Evolutionary conservation across 139 green algal genomes (phyloP).

Genomic region (Picochlorum sp.): DNA sequence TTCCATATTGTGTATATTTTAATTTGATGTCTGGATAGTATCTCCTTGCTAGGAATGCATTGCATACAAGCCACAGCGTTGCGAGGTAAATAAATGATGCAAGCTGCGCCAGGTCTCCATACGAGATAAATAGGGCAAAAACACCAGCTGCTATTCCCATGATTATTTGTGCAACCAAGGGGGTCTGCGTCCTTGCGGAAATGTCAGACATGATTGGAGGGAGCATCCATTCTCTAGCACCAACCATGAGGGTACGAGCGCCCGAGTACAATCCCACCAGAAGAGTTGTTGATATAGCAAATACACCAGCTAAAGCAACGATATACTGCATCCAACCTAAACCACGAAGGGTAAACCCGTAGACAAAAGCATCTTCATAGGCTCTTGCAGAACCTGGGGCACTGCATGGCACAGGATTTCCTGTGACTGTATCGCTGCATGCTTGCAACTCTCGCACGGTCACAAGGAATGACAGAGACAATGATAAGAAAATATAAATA

Average conservation of each 20-base stretch:
- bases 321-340: slow-evolving; percentile 26
- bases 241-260: slow-evolving; percentile 24
- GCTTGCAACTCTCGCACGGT: neutral
- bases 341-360: neutral
- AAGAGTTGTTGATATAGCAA: slow-evolving; percentile 21
- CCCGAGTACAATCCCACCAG: slow-evolving; percentile 25
- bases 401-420: neutral
- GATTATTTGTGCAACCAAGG: slow-evolving; percentile 24
- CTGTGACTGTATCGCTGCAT: neutral
- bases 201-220: slow-evolving; percentile 24
- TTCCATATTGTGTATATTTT: slow-evolving; percentile 21
- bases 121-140: slow-evolving; percentile 14
- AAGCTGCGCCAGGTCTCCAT: slow-evolving; percentile 1
- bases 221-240: slow-evolving; percentile 25
- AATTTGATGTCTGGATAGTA: slow-evolving; percentile 28
- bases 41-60: slow-evolving; percentile 20
- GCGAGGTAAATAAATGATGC: slow-evolving; percentile 13
- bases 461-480: slow-evolving; percentile 14
- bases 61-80: slow-evolving; percentile 22
- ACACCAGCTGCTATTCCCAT: slow-evolving; percentile 19
- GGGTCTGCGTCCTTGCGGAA: slow-evolving; percentile 24
- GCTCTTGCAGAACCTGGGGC: neutral
- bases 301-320: slow-evolving; percentile 9
- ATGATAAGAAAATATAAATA: slow-evolving; percentile 13
- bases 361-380: neutral